Conservation (phyloP, 2,329 filamentous ascomycete species). For the Fusarium guadeloupense region DNA sequence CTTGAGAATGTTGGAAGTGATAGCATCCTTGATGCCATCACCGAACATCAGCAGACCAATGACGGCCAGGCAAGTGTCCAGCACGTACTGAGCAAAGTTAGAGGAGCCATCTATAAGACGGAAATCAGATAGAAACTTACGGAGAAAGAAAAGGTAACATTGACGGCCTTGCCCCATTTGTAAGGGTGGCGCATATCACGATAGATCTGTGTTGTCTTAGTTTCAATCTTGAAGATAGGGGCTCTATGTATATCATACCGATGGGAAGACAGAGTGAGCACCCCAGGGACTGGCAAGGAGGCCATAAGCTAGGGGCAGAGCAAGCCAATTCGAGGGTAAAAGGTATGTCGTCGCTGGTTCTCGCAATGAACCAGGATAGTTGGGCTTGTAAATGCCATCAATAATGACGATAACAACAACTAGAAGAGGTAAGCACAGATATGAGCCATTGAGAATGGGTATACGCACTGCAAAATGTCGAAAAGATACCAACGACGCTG, state of each 20-base stretch:
- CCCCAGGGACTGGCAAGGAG: constrained; percentile 83
- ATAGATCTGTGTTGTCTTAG: constrained; percentile 58
- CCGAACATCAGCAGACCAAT: constrained; percentile 95
- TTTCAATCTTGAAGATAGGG: neutral
- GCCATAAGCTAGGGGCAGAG: constrained; percentile 87
- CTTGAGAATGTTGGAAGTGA: constrained; percentile 88
- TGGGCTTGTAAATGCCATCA: constrained; percentile 85
- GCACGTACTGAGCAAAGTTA: constrained; percentile 65
- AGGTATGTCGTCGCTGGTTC: constrained; percentile 82
- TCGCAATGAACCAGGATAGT: constrained; percentile 82
- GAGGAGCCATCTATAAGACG: neutral
- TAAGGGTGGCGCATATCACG: constrained; percentile 77
- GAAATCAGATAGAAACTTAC: constrained; percentile 55
- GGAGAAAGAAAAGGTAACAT: constrained; percentile 85
- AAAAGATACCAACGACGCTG: constrained; percentile 91
- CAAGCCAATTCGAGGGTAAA: constrained; percentile 86
- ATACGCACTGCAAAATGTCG: constrained; percentile 83
- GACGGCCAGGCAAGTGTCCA: constrained; percentile 84
- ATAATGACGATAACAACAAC: constrained; percentile 85
- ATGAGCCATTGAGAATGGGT: neutral
- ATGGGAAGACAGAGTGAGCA: constrained; percentile 79
- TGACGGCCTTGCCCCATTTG: constrained; percentile 79
- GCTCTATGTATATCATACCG: constrained; percentile 55
- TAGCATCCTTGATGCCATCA: constrained; percentile 84
- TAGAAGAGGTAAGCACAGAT: constrained; percentile 46